Conservation (phyloP, 78 protist genomes). For the Guillardia theta region DNA sequence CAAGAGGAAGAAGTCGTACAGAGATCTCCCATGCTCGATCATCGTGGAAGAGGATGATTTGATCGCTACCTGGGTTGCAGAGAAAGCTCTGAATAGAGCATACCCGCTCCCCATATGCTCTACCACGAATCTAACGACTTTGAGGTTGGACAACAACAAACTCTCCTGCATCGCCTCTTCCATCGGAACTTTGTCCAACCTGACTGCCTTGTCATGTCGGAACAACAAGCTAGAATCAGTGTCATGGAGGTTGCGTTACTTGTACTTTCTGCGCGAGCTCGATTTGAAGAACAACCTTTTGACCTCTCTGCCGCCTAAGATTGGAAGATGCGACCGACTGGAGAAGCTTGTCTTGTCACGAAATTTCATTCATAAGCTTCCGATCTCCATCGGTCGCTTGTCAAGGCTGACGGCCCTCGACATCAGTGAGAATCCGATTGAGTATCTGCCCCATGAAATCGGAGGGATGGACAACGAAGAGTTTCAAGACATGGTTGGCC, state of each 20-base stretch:
- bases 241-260: neutral
- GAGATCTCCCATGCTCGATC: too few relatives aligned
- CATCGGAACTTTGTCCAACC: neutral
- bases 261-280: neutral
- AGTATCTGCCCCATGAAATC: neutral
- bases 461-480: neutral
- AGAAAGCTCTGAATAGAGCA: neutral
- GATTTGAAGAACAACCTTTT: neutral
- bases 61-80: neutral
- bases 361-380: neutral
- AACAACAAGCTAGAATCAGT: neutral
- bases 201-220: neutral
- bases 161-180: neutral
- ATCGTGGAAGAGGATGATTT: too few relatives aligned
- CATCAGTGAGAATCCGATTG: neutral
- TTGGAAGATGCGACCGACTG: neutral
- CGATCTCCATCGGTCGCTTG: neutral
- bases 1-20: too few relatives aligned
- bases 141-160: neutral
- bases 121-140: neutral
- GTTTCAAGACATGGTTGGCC: neutral
- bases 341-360: neutral
- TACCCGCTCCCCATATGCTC: neutral
- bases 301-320: neutral
- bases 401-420: neutral